These are phyloP conservation scores for Cubamyces lactineus DNA, from an alignment of 768 basidiomycete genomes.

Conservation along the genomic window DNA sequence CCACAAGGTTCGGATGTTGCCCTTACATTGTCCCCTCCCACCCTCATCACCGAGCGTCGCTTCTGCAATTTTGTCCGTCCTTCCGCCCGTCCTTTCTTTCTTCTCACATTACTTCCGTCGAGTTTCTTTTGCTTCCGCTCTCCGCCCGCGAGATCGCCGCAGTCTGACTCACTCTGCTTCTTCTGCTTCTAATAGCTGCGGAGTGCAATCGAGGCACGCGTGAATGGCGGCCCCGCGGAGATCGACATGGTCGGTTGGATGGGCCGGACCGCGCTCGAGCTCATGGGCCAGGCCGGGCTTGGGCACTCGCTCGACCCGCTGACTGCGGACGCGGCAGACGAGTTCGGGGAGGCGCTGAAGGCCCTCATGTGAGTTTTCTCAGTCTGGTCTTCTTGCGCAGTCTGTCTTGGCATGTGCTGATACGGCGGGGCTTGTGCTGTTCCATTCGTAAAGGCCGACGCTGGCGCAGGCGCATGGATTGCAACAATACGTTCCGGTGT, in stretches of 20 bases:
- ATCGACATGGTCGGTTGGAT: constrained; percentile 32
- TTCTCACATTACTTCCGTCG: too few relatives aligned
- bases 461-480: constrained; percentile 41
- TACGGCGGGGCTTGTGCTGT: constrained; percentile 35
- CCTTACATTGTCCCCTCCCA: too few relatives aligned
- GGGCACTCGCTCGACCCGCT: constrained; percentile 43
- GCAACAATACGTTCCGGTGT: constrained; percentile 45
- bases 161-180: constrained; percentile 1
- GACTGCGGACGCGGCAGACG: constrained; percentile 31
- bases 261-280: constrained; percentile 32
- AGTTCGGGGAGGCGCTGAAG: constrained; percentile 16
- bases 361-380: constrained; percentile 34
- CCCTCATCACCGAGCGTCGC: too few relatives aligned
- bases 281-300: constrained; percentile 52
- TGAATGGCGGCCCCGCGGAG: constrained; percentile 27
- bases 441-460: not conserved
- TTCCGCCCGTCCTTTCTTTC: too few relatives aligned
- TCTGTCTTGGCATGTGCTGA: constrained; percentile 16
- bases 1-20: constrained; percentile 20
- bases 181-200: not conserved
- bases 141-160: too few relatives aligned
- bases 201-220: constrained; percentile 43
- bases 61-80: not conserved
- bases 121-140: too few relatives aligned
- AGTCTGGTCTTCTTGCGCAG: not conserved